phyloP scores from a whole-genome alignment of 2,329 filamentous ascomycete genomes.

The Endoconidiophora laricicola region DNA sequence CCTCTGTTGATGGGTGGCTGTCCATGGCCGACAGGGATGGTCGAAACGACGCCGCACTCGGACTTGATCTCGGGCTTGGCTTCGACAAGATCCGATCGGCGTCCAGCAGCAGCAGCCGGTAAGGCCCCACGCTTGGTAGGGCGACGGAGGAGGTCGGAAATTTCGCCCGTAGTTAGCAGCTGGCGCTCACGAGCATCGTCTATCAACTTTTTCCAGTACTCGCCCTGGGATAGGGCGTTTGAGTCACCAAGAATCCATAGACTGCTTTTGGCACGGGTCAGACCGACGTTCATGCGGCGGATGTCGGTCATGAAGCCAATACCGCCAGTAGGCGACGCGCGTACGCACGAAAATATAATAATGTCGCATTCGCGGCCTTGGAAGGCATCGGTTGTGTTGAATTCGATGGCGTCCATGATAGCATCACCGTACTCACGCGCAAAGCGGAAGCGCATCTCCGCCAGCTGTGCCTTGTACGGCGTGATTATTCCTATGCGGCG shows the following conservation, averaged over 20 bases:
- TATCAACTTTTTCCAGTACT: conserved; percentile 81
- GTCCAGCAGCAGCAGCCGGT: conserved; percentile 14
- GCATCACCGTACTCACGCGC: conserved; percentile 51
- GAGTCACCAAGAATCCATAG: conserved; percentile 95
- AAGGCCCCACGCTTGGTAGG: conserved; percentile 24
- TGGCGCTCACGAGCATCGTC: conserved; percentile 60
- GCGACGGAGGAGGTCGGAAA: conserved; percentile 31
- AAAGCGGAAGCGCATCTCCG: conserved; percentile 64
- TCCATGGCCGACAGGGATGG: conserved; percentile 8
- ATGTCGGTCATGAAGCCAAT: conserved; percentile 98
- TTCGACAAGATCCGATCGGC: too few relatives aligned
- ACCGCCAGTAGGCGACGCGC: conserved; percentile 78
- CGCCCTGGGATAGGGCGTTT: conserved; percentile 64
- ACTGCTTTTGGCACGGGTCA: conserved; percentile 91
- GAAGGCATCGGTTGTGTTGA: conserved; percentile 98
- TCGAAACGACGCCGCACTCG: not conserved
- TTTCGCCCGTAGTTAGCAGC: conserved; percentile 55
- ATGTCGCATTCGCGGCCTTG: conserved; percentile 93
- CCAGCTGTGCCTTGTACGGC: conserved; percentile 87
- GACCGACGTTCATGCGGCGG: conserved; percentile 95
- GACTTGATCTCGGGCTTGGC: not conserved
- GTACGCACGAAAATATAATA: conserved; percentile 97
- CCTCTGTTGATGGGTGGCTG: not conserved
- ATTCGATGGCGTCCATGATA: conserved; percentile 71
- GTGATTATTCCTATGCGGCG: conserved; percentile 94